Evolutionary conservation across 2,329 filamentous ascomycete genomes (phyloP), one percentile per base, ranked within the genome.

Genomic region (Cryphonectria carpinicola): DNA sequence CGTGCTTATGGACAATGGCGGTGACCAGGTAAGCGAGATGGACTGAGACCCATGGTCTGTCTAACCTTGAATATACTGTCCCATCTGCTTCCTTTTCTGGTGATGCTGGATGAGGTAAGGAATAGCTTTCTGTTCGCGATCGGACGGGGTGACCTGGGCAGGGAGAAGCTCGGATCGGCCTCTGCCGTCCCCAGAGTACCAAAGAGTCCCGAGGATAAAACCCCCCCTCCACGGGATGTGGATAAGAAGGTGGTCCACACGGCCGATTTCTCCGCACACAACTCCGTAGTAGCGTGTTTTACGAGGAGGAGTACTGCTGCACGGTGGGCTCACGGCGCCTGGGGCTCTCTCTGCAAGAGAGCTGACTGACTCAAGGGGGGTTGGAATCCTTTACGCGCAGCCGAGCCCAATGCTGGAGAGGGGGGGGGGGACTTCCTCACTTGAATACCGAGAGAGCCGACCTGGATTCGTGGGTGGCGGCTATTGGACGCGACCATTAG

Each of bases 1-100:
- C 35, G 60, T 19, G 49, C 41, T 60, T 60, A 68, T 52, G 46
- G 60, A 60, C 65, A 70, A 19, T 64, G 60, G 65, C 69, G 65
- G 69, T 70, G 69, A 67, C 65, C 37, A 56, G 35, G 11, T 39
- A 35, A 35, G 58, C 58, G 58, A 25, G 11, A 49, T n/a, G 17
- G 58, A 37, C 35, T 17, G 5, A 58, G 17, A 28, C 14, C 14
- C 54, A 28, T 32, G 28, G 13, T 28, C 28, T 35, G 5, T 14
- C 41, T 13, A 13, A 7, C 46, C 46, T 49, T n/a, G 7, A 49
- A 49, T n/a, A 11, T n/a, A n/a, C 22, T n/a, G 22, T 49, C 8
- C 46, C 46, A n/a, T 49, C 3, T 58, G n/a, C 5, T 56, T 56
- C 8, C 22, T 58, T 7, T 58, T 19, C 58, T 28, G 28, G 1